phyloP scores from a whole-genome alignment of 371 early-diverging fungal genomes.

The Nematocida sp. region DNA sequence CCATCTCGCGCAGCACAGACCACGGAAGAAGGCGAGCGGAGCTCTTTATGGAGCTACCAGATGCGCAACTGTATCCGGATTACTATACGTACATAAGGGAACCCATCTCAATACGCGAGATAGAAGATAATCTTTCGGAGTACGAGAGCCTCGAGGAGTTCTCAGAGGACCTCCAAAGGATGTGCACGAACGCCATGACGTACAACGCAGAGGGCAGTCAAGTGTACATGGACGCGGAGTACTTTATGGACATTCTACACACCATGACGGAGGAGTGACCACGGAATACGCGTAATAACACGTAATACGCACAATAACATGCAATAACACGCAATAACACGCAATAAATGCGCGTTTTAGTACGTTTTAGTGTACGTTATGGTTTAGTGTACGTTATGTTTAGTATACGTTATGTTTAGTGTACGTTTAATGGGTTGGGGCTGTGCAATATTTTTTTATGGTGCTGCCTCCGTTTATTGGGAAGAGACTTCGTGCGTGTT shows the following conservation, averaged over 20 bases:
- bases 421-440: neutral
- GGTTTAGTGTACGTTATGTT: neutral
- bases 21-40: conserved; percentile 28
- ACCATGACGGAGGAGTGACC: conserved; percentile 13
- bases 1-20: conserved; percentile 1
- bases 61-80: conserved; percentile 69
- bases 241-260: conserved; percentile 15
- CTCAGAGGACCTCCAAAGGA: conserved; percentile 57
- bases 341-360: no score
- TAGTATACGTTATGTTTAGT: neutral
- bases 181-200: conserved; percentile 59
- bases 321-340: no score
- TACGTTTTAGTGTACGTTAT: no score
- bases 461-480: conserved; percentile 22
- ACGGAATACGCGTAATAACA: no score
- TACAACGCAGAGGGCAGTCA: conserved; percentile 58
- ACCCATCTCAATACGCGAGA: conserved; percentile 71
- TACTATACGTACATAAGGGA: conserved; percentile 77
- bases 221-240: conserved; percentile 47
- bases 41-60: conserved; percentile 46
- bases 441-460: neutral
- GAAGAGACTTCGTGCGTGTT: conserved; percentile 61
- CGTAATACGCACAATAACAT: no score
- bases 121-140: conserved; percentile 52
- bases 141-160: conserved; percentile 60